These are phyloP conservation scores for Suhomyces maxii DNA, from an alignment of 1,139 yeast genomes.

Conservation along the genomic window DNA sequence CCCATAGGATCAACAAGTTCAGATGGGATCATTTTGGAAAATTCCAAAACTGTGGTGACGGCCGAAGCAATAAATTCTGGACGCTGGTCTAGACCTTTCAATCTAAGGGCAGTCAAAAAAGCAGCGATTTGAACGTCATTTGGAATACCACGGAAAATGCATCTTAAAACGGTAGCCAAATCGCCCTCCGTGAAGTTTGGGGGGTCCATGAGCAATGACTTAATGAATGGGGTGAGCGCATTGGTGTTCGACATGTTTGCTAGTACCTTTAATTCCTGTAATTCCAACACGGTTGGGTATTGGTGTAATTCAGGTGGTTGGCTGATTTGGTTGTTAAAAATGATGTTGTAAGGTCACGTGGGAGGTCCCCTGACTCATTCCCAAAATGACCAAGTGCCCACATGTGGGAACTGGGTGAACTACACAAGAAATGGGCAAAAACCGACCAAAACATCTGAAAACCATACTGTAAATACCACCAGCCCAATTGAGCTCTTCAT, in stretches of 20 bases:
- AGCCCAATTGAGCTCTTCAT: too few species aligned
- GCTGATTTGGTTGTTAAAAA: not conserved
- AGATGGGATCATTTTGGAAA: conserved; percentile 51
- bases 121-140: conserved; percentile 74
- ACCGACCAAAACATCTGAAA: too few species aligned
- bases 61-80: conserved; percentile 86
- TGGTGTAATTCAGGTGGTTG: not conserved
- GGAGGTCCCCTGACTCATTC: not conserved
- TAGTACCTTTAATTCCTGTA: too few species aligned
- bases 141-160: conserved; percentile 59
- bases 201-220: conserved; percentile 58
- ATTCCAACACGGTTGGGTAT: too few species aligned
- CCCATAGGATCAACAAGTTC: conserved; percentile 49
- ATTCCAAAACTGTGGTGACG: conserved; percentile 66
- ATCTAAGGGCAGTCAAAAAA: conserved; percentile 73
- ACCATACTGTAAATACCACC: too few species aligned
- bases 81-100: conserved; percentile 76
- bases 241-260: conserved; percentile 15
- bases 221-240: conserved; percentile 61
- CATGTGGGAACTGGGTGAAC: too few species aligned
- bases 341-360: not conserved
- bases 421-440: too few species aligned
- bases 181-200: conserved; percentile 62
- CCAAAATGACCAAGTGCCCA: too few species aligned
- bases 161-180: conserved; percentile 57